Evolutionary conservation across 2,329 filamentous ascomycete species (phyloP).

Genomic region (Diaporthe velutina): DNA sequence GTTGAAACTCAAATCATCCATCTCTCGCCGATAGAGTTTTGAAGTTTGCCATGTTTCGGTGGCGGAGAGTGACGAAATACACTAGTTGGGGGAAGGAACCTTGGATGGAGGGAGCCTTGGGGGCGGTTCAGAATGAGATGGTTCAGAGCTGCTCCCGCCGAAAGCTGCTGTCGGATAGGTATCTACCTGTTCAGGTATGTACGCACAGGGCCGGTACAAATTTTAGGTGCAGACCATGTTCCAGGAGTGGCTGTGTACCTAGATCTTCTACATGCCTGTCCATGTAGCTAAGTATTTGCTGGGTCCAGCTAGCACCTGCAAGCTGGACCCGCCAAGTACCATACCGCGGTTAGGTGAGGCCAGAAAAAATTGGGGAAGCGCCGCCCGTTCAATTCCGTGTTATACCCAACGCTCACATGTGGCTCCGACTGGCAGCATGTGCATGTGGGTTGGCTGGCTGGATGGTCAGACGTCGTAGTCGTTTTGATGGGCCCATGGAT

Average conservation of each 20-base stretch:
- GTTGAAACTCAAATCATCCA: constrained; percentile 31
- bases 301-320: not conserved
- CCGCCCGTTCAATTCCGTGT: constrained; percentile 25
- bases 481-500: constrained; percentile 14
- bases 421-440: not conserved
- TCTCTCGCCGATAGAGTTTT: constrained; percentile 27
- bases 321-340: not conserved
- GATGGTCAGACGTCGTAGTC: not conserved
- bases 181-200: not conserved
- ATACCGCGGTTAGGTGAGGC: not conserved
- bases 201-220: not conserved
- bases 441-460: not conserved
- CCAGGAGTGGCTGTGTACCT: not conserved
- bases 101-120: not conserved
- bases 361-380: not conserved
- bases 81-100: not conserved
- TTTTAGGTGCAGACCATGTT: constrained; percentile 3
- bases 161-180: not conserved
- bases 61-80: constrained; percentile 19
- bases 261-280: too few species aligned
- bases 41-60: constrained; percentile 31
- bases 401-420: constrained; percentile 7
- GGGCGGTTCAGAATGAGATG: not conserved
- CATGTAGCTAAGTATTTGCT: not conserved
- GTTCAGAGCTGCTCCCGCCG: not conserved